A percentile compares a stretch with the other conserved stretches of the same genome.
These are phyloP conservation scores for Rasamsonia emersonii DNA, from an alignment of 2,329 filamentous ascomycete species.

Conservation along the genomic window DNA sequence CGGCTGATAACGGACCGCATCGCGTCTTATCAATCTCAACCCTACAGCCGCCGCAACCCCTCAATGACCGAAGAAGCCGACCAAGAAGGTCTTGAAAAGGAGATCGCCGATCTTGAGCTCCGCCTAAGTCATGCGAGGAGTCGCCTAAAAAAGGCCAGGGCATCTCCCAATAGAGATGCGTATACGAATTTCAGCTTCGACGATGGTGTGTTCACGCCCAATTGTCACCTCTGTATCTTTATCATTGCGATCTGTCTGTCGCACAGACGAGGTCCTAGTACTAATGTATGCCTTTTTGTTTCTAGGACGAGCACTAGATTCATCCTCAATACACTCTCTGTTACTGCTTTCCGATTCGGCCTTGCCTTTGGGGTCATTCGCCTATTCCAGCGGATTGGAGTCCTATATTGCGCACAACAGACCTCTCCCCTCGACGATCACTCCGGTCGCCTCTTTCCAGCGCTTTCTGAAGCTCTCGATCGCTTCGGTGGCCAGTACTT, in stretches of 20 bases:
- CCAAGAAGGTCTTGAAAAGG: constrained; percentile 20
- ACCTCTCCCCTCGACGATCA: constrained; percentile 21
- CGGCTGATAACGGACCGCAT: constrained; percentile 5
- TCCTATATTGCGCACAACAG: constrained; percentile 54
- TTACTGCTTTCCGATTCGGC: constrained; percentile 57
- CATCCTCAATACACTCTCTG: constrained; percentile 41
- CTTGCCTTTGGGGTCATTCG: constrained; percentile 56
- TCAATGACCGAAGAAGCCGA: constrained; percentile 3
- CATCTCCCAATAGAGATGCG: constrained; percentile 3
- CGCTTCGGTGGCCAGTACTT: constrained; percentile 49
- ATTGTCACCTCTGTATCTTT: constrained; percentile 1
- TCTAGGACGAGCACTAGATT: no score
- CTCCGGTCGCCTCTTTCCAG: constrained; percentile 39
- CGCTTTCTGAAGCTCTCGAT: constrained; percentile 50
- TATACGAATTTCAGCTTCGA: constrained; percentile 4
- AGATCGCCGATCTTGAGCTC: constrained; percentile 40
- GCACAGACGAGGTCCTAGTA: no score
- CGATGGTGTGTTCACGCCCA: constrained; percentile 7
- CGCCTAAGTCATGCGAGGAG: constrained; percentile 39
- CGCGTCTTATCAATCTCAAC: constrained; percentile 10
- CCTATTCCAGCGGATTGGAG: constrained; percentile 56
- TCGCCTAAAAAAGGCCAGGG: constrained; percentile 24
- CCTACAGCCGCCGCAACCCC: background rate
- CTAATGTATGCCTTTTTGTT: no score
- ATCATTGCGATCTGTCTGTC: no score